Conservation (phyloP, 148 eudicot species). For the Camellia granthamiana region DNA sequence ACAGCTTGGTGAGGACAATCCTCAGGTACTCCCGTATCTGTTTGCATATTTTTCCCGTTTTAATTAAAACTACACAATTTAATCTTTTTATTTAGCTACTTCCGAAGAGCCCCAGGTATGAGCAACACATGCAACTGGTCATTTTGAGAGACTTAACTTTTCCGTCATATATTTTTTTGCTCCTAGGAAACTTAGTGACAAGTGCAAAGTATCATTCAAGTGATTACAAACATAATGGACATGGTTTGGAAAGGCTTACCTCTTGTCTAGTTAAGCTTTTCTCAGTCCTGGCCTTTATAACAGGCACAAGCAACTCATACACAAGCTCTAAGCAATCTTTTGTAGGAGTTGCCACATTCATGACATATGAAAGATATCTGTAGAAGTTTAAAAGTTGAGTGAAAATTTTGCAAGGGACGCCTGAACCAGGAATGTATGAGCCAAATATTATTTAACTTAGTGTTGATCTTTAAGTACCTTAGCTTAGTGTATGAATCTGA, state of each 20-base stretch:
- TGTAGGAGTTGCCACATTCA: conserved; percentile 86
- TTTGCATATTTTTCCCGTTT: neutral
- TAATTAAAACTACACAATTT: neutral
- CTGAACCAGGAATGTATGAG: neutral
- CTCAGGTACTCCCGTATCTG: neutral
- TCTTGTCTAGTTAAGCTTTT: conserved; percentile 75
- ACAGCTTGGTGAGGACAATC: neutral
- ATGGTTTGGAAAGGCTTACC: conserved; percentile 31
- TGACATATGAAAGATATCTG: conserved; percentile 70
- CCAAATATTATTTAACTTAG: neutral
- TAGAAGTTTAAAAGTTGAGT: conserved; percentile 1
- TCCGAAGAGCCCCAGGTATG: too few species aligned
- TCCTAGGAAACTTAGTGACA: neutral
- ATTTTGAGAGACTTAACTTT: too few species aligned
- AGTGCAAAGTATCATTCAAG: neutral
- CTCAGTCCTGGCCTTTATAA: conserved; percentile 62
- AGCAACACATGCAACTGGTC: too few species aligned
- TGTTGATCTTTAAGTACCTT: conserved; percentile 42
- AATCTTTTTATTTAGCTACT: too few species aligned
- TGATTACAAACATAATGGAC: neutral
- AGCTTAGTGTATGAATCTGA: conserved; percentile 69
- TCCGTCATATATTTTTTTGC: neutral
- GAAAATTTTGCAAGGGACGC: neutral
- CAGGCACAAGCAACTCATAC: conserved; percentile 64
- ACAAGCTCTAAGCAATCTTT: conserved; percentile 82